Conservation (phyloP, 2,329 filamentous ascomycete genomes). For the Colletotrichum tamarilloi region DNA sequence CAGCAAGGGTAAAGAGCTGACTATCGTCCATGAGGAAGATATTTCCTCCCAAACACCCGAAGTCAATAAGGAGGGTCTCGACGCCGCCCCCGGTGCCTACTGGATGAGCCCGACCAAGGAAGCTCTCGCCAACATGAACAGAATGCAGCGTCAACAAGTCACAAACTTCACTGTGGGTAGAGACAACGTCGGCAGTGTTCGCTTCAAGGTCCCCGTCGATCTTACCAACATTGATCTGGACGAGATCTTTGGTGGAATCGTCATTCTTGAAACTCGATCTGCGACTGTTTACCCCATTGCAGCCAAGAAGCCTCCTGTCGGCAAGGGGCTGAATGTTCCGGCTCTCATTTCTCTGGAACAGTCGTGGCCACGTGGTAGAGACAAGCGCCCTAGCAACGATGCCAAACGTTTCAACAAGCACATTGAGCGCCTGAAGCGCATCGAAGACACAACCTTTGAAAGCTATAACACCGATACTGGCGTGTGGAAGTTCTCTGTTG, state of each 20-base stretch:
- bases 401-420: slow-evolving; percentile 83
- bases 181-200: slow-evolving; percentile 81
- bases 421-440: slow-evolving; percentile 81
- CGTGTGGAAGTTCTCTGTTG: slow-evolving; percentile 91
- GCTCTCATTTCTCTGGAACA: slow-evolving; percentile 90
- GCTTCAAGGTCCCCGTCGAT: slow-evolving; percentile 86
- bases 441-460: slow-evolving; percentile 84
- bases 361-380: slow-evolving; percentile 83
- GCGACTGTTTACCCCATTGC: slow-evolving; percentile 88
- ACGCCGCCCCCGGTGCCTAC: slow-evolving; percentile 77
- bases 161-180: slow-evolving; percentile 84
- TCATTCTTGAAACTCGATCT: slow-evolving; percentile 79
- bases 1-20: slow-evolving; percentile 78
- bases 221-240: slow-evolving; percentile 83
- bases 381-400: slow-evolving; percentile 64
- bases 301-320: slow-evolving; percentile 82
- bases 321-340: slow-evolving; percentile 92
- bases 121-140: slow-evolving; percentile 82
- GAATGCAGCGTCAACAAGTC: slow-evolving; percentile 80
- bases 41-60: slow-evolving; percentile 45
- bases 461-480: slow-evolving; percentile 83
- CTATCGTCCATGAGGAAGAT: slow-evolving; percentile 81
- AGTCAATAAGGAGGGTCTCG: slow-evolving; percentile 41
- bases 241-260: slow-evolving; percentile 80
- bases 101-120: slow-evolving; percentile 84